Base-by-base conservation (phyloP, 2,329 filamentous ascomycete genomes). In the Fusarium veterinarium region DNA sequence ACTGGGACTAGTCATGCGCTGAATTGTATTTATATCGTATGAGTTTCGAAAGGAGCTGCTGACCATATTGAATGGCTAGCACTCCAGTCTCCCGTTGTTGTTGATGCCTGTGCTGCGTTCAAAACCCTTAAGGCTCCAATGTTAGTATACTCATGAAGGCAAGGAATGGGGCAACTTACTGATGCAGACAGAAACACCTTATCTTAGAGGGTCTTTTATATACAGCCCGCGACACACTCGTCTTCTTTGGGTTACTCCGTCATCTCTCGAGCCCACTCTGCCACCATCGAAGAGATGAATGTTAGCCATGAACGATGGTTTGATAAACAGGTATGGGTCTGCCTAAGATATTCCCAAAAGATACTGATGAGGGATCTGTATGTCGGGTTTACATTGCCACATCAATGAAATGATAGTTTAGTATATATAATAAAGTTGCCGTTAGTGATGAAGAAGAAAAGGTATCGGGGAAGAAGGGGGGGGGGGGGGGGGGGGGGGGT, bases 31-130 rank as follows among this genome's bases (percentile, higher is more conserved):
- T 48, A 48, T 30, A 30, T 9, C 6, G 6, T 28, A n/a, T 16
- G 19, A n/a, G 19, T 30, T 19, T 48, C 13, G 19, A 30, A n/a
- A 11, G 13, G 6, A n/a, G 19, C 14, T 20, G 1, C 3, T 13
- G 30, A n/a, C 19, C 45, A 48, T 48, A 6, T 30, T 48, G 9
- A 6, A 45, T 10, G 5, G 12, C 6, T 20, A 46, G 13, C 12
- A 10, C 19, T 46, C 5, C 8, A 14, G 8, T 20, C 6, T 30
- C 19, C 11, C 8, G 13, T 3, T 30, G 44, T 33, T 30, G 3
- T 20, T 2, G 0, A 45, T 5, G 12, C 4, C 44, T 30, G 7
- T 3, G 6, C 28, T 48, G 4, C 5, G 12, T 20, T 49, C n/a
- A n/a, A 49, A 23, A 31, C 14, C 5, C 20, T 48, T 13, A 8